A percentile compares a stretch with the other conserved stretches of the same genome.
These are phyloP conservation scores for Colletotrichum plurivorum DNA, from an alignment of 2,329 filamentous ascomycete species.

Conservation along the genomic window DNA sequence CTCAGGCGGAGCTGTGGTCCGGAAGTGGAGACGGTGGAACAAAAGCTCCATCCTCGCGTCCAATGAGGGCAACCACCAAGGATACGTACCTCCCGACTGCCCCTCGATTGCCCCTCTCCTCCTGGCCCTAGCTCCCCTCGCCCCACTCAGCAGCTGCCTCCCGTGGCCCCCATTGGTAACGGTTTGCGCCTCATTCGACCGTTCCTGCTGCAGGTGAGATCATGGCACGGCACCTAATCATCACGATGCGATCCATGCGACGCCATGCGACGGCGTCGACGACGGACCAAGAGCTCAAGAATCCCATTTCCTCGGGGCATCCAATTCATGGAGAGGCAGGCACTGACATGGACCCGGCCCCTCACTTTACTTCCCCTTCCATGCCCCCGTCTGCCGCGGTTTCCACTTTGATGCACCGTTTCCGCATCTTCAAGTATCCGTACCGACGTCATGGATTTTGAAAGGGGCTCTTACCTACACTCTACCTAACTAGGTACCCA, in stretches of 20 bases:
- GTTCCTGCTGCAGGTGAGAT: slow-evolving; percentile 25
- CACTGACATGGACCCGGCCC: too few relatives aligned
- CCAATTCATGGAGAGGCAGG: not conserved
- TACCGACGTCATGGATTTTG: too few relatives aligned
- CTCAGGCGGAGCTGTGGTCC: slow-evolving; percentile 32
- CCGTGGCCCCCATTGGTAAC: slow-evolving; percentile 13
- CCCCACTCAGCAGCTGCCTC: not conserved
- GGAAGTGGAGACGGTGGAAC: slow-evolving; percentile 10
- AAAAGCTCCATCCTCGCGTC: not conserved
- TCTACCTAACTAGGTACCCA: too few relatives aligned
- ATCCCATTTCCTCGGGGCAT: slow-evolving; percentile 8
- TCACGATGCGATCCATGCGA: slow-evolving; percentile 7
- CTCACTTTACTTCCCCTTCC: too few relatives aligned
- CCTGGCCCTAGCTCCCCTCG: slow-evolving; percentile 30
- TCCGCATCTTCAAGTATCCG: too few relatives aligned
- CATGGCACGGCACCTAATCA: slow-evolving; percentile 34
- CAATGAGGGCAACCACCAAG: not conserved
- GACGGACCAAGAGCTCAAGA: not conserved
- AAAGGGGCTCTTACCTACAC: too few relatives aligned
- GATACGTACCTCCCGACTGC: slow-evolving; percentile 18
- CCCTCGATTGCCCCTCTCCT: slow-evolving; percentile 35
- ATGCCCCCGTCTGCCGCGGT: too few relatives aligned
- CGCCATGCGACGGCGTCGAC: not conserved
- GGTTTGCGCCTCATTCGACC: slow-evolving; percentile 29
- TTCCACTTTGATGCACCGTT: too few relatives aligned